Base-by-base conservation (phyloP, 1,284 basidiomycete genomes). In the Sanghuangporus weigelae region DNA sequence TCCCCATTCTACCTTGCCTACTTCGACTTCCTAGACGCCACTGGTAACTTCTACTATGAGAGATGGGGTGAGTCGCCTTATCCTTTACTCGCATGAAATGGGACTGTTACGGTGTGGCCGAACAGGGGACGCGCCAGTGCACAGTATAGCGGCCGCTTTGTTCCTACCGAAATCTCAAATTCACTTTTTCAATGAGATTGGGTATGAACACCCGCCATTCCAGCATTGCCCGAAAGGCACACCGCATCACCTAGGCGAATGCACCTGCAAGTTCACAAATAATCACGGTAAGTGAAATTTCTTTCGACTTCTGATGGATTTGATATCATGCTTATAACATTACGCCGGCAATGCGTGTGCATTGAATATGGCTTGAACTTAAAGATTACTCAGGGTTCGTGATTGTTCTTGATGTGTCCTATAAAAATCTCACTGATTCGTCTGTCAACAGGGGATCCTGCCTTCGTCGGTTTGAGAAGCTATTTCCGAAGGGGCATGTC, bases 1-100 rank as follows among this genome's bases (percentile, higher is more conserved):
- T 75, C 81, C 6, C 78, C 86, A 39, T 83, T 86, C 1, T 94
- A 94, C 75, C 78, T 76, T 53, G 78, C 82, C 50, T 93, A 84
- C 79, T 93, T 94, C 73, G 81, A 90, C 3, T 81, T 82, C 70
- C 79, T 94, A 10, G 92, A 94, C 68, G 69, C 77, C 31, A 78
- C 79, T 14, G 92, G 92, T 46, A 90, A 90, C 2, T 92, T 92
- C 73, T 90, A 89, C 73, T 91, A 92, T 69, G 89, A 92, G 80
- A 79, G 87, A 46, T 89, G 87, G 88, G 90, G 90, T 48, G 26
- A 31, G 26, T 31, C 26, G 26, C 26, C 26, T 5, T 31, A 4
- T 31, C 26, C 26, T 31, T 31, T 31, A 31, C 26, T 31, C 26
- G 5, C 26, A 31, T 31, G 26, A 31, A 31, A 2, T 31, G 26